Base-by-base conservation (phyloP, 2,329 filamentous ascomycete genomes). In the Calonectria pseudoturangicola region DNA sequence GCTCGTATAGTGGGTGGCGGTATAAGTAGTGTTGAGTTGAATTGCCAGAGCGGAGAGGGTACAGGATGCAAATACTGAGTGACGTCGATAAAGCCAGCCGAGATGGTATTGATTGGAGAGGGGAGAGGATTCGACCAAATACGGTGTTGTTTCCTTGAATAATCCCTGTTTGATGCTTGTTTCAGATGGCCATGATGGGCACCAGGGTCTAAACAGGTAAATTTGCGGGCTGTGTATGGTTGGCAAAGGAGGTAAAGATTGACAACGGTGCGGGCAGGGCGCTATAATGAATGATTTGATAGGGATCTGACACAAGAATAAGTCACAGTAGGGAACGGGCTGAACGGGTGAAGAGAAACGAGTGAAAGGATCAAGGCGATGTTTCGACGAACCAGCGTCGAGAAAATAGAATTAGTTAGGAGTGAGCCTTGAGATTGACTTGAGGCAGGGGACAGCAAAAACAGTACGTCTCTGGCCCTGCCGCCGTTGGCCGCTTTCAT, bases 131-230 rank as follows among this genome's bases (percentile, higher is more conserved):
- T 71, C 33, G 28, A 30, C 10, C 54, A 47, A 16, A 25, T 60
- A 9, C 47, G 63, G 16, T 50, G 13, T 56, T 47, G 56, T 68
- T 71, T 67, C 43, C 69, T 71, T 71, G 69, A 60, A 66, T 68
- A 67, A 67, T 71, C 54, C 69, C 64, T 67, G 69, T 56, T 58
- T 28, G 27, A 36, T 45, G n/a, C 43, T 41, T 43, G 68, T 70
- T 70, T 65, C 60, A 65, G 60, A 65, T 54, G 36, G 28, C 33
- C 33, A 25, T 27, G 25, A 66, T 50, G 21, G 64, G 47, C 64
- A 39, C 16, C 39, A 43, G 66, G 47, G 36, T 45, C 28, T 50
- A 67, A 63, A 47, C 65, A 63, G 39, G 63, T 28, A 58, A 47
- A 27, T 25, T 51, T 16, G 48, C n/a, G 43, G 48, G 45, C 30